Percentiles rank a stretch among this genome's conserved stretches.
phyloP scores from a whole-genome alignment of 169 alveolate species.

The Plasmodium vivax region DNA sequence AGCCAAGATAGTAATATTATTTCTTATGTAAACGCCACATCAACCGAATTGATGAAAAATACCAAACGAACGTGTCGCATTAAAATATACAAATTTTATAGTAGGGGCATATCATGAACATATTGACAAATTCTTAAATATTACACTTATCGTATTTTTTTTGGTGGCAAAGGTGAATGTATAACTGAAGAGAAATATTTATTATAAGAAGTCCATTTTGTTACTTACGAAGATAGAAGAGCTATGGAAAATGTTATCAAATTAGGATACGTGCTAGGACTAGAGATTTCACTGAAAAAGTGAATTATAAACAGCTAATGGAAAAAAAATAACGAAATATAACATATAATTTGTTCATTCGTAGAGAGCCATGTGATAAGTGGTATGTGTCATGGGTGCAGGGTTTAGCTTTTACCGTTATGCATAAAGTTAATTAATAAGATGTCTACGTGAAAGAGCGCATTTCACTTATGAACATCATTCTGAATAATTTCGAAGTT shows the following conservation, averaged over 20 bases:
- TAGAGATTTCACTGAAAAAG: not conserved
- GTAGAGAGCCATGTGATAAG: not conserved
- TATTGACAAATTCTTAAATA: not conserved
- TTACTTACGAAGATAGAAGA: not conserved
- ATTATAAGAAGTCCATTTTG: not conserved
- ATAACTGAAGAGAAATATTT: not conserved
- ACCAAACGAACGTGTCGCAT: not conserved
- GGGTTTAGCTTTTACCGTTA: not conserved
- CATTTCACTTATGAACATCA: not conserved
- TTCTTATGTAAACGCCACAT: not conserved
- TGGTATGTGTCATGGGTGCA: not conserved
- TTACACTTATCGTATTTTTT: not conserved
- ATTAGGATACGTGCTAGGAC: not conserved
- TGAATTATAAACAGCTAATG: not conserved
- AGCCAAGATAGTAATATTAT: not conserved
- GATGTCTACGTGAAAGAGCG: not conserved
- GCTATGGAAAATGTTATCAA: not conserved
- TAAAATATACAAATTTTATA: not conserved
- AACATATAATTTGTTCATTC: not conserved
- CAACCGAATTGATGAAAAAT: not conserved
- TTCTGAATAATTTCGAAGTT: not conserved
- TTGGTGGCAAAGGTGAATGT: not conserved
- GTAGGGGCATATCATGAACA: not conserved
- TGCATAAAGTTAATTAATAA: not conserved
- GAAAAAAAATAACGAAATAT: not conserved